A percentile compares a stretch with the other conserved stretches of the same genome.
These are phyloP conservation scores for Lathyrus tuberosus DNA, from an alignment of 306 rosid genomes.

Conservation along the genomic window DNA sequence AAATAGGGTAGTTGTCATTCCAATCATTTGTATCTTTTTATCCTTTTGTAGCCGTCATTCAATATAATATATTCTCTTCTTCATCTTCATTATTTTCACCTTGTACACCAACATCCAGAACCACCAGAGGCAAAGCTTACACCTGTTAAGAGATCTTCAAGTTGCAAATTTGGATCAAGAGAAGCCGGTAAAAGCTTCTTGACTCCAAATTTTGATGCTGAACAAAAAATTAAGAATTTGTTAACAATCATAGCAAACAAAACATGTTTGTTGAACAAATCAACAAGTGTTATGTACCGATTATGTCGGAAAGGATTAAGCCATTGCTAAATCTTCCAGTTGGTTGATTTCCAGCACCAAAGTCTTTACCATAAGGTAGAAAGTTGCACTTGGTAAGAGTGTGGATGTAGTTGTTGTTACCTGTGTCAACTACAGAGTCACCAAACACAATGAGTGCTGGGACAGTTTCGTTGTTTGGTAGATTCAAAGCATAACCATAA, in stretches of 20 bases:
- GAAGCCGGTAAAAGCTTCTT: conserved; percentile 65
- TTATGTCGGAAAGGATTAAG: conserved; percentile 55
- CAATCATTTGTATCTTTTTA: too few species aligned
- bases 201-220: conserved; percentile 65
- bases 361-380: conserved; percentile 74
- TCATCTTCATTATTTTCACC: too few species aligned
- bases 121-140: conserved; percentile 80
- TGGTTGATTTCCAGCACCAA: conserved; percentile 46
- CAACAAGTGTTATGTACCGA: conserved; percentile 39
- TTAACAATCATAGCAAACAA: background rate
- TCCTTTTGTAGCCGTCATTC: too few species aligned
- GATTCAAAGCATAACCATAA: too few species aligned
- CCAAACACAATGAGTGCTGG: conserved; percentile 73
- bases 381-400: conserved; percentile 63
- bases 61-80: too few species aligned
- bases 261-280: background rate
- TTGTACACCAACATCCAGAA: too few species aligned
- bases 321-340: conserved; percentile 80
- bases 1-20: too few species aligned
- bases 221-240: background rate
- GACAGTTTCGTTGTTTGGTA: conserved; percentile 46
- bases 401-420: conserved; percentile 63
- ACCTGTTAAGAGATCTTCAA: conserved; percentile 69
- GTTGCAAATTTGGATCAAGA: conserved; percentile 59
- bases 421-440: conserved; percentile 75